phyloP scores from a whole-genome alignment of 306 rosid species.

The Gastrolobium villosum region DNA sequence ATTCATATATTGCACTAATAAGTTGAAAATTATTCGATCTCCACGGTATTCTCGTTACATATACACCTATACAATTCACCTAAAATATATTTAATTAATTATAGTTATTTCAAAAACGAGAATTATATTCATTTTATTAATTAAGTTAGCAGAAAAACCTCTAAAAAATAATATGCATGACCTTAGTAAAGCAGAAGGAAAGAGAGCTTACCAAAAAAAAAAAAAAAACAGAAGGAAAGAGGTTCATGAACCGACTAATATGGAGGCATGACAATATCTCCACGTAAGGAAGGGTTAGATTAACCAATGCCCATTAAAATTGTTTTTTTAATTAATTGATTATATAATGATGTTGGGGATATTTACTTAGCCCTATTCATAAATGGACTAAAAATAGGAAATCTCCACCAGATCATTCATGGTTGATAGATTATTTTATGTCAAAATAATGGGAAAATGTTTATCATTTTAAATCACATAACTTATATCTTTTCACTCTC shows the following conservation, averaged over 20 bases:
- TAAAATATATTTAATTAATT: too few species aligned
- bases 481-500: too few species aligned
- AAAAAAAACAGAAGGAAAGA: background rate
- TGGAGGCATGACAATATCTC: background rate
- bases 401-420: slow-evolving; percentile 30
- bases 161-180: background rate
- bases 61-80: background rate
- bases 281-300: slow-evolving; percentile 1
- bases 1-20: too few species aligned
- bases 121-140: background rate
- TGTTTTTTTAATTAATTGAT: background rate
- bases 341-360: slow-evolving; percentile 24
- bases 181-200: background rate
- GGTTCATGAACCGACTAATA: too few species aligned
- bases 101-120: background rate
- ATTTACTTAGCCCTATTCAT: background rate
- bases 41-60: background rate
- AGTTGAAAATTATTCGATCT: too few species aligned
- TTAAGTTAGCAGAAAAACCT: background rate
- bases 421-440: background rate
- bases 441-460: too few species aligned
- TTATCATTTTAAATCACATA: too few species aligned
- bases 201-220: background rate
- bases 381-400: slow-evolving; percentile 45
- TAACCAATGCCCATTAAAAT: slow-evolving; percentile 32